Evolutionary conservation across 148 eudicot genomes (phyloP).

Genomic region (Cornus suecica): DNA sequence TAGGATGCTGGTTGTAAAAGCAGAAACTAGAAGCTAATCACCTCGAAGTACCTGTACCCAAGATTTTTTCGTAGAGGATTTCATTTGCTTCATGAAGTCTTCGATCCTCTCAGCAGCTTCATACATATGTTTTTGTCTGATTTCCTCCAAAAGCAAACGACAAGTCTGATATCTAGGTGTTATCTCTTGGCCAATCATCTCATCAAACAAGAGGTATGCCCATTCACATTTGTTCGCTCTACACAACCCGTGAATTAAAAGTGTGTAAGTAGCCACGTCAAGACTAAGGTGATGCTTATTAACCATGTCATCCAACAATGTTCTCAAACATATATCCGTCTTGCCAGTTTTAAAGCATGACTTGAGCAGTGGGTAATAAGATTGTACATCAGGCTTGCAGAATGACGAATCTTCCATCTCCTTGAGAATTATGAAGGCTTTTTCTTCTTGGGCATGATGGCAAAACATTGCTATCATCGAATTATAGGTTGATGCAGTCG

Average conservation of each 20-base stretch:
- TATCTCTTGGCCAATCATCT: constrained; percentile 65
- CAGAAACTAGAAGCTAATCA: background rate
- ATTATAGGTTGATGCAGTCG: constrained; percentile 76
- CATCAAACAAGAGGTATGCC: constrained; percentile 66
- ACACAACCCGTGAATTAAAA: constrained; percentile 82
- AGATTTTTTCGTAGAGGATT: constrained; percentile 46
- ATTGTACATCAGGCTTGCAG: constrained; percentile 73
- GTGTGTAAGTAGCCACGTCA: constrained; percentile 63
- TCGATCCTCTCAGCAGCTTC: constrained; percentile 61
- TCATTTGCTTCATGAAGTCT: constrained; percentile 47
- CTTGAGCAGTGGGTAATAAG: constrained; percentile 73
- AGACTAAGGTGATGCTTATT: constrained; percentile 73
- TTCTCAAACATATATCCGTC: constrained; percentile 32
- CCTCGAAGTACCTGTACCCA: constrained; percentile 17
- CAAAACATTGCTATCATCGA: constrained; percentile 76
- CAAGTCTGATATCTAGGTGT: constrained; percentile 64
- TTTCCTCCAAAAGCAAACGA: constrained; percentile 54
- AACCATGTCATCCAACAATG: constrained; percentile 59
- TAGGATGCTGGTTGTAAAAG: background rate
- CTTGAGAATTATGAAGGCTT: constrained; percentile 48
- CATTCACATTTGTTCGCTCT: constrained; percentile 48
- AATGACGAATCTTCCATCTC: constrained; percentile 42
- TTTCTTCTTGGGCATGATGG: constrained; percentile 42
- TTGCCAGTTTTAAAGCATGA: constrained; percentile 50
- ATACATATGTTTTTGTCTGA: constrained; percentile 46